Conservation (phyloP, 1,284 basidiomycete genomes). For the Cutaneotrichosporon spelunceum region DNA sequence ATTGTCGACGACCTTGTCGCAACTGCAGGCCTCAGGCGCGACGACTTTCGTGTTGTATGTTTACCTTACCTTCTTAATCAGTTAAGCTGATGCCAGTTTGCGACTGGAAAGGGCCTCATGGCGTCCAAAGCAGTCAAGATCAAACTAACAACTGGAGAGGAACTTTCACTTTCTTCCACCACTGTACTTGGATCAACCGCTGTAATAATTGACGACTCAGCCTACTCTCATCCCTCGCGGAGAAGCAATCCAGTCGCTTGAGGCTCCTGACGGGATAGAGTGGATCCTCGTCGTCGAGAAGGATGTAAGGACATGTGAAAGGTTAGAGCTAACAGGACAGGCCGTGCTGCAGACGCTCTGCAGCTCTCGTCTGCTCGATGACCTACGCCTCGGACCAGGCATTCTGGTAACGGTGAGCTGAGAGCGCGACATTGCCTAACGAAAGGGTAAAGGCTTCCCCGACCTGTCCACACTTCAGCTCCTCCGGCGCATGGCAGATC, state of each 20-base stretch:
- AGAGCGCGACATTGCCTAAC: slow-evolving; percentile 30
- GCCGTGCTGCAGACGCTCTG: slow-evolving; percentile 83
- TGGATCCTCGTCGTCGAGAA: slow-evolving; percentile 90
- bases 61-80: slow-evolving; percentile 2
- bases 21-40: slow-evolving; percentile 67
- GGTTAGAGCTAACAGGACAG: slow-evolving; percentile 51
- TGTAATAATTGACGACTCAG: slow-evolving; percentile 50
- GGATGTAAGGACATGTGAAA: slow-evolving; percentile 58
- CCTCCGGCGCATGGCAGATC: slow-evolving; percentile 65
- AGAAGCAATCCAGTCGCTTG: slow-evolving; percentile 65
- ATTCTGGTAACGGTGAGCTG: slow-evolving; percentile 44
- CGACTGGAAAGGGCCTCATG: slow-evolving; percentile 79
- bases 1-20: slow-evolving; percentile 83
- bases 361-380: slow-evolving; percentile 56
- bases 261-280: slow-evolving; percentile 56
- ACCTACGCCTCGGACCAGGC: slow-evolving; percentile 45
- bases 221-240: slow-evolving; percentile 69
- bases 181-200: slow-evolving; percentile 54
- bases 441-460: slow-evolving; percentile 91
- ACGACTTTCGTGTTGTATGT: slow-evolving; percentile 73
- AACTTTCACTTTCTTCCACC: slow-evolving; percentile 56
- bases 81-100: slow-evolving; percentile 58
- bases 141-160: slow-evolving; percentile 59
- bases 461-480: slow-evolving; percentile 83
- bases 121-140: slow-evolving; percentile 65